phyloP scores from a whole-genome alignment of 345 rosid genomes.

The Excoecaria agallocha region DNA sequence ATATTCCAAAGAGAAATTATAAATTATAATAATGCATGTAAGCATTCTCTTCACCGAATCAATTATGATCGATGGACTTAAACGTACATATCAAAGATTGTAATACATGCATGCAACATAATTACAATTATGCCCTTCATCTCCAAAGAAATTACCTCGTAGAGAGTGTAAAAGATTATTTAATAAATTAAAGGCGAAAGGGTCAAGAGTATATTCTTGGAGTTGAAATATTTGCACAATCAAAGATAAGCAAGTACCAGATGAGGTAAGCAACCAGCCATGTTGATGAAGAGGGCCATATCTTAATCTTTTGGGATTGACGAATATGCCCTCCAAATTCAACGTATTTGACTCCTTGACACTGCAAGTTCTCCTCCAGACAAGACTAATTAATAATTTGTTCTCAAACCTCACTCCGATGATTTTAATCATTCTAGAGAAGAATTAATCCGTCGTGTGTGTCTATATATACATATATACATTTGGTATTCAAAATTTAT shows the following conservation, averaged over 20 bases:
- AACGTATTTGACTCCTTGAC: background rate
- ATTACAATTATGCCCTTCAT: slow-evolving; percentile 14
- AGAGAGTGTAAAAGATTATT: background rate
- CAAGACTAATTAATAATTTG: background rate
- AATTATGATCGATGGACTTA: slow-evolving; percentile 9
- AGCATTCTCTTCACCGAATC: background rate
- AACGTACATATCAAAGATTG: slow-evolving; percentile 8
- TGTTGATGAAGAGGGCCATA: slow-evolving; percentile 25
- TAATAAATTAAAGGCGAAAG: background rate
- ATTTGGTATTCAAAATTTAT: too few relatives aligned
- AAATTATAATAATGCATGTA: background rate
- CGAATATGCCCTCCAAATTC: background rate
- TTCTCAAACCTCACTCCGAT: too few relatives aligned
- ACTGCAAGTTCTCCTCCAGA: too few relatives aligned
- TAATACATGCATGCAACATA: slow-evolving; percentile 18
- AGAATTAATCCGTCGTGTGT: too few relatives aligned
- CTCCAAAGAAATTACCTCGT: background rate
- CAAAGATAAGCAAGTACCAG: background rate
- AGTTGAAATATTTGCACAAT: background rate
- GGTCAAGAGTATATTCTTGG: background rate
- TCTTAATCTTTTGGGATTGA: background rate
- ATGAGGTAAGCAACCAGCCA: slow-evolving; percentile 9
- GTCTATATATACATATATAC: too few relatives aligned
- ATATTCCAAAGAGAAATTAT: background rate
- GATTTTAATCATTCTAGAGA: too few relatives aligned